Conservation (phyloP, 495 filamentous ascomycete species). For the Penicillium subrubescens region DNA sequence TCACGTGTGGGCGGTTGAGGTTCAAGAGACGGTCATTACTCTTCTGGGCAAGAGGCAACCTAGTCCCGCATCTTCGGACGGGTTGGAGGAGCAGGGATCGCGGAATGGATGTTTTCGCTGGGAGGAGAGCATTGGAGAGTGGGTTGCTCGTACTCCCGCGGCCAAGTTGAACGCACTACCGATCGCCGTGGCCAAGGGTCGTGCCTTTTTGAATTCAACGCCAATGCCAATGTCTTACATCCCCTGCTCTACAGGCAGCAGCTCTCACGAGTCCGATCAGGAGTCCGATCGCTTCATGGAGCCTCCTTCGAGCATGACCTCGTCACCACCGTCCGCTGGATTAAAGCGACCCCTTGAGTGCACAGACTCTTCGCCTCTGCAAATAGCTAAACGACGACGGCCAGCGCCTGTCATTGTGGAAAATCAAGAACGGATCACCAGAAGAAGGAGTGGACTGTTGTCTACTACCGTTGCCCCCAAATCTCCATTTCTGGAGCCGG, state of each 20-base stretch:
- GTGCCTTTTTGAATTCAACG: slow-evolving; percentile 12
- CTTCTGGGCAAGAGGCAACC: slow-evolving; percentile 16
- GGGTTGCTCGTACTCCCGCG: slow-evolving; percentile 52
- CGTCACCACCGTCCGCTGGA: slow-evolving; percentile 33
- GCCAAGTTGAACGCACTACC: slow-evolving; percentile 21
- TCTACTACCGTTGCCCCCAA: slow-evolving; percentile 1
- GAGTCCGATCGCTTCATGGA: slow-evolving; percentile 21
- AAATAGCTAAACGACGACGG: slow-evolving; percentile 34
- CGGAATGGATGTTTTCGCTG: slow-evolving; percentile 43
- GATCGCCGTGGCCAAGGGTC: slow-evolving; percentile 11
- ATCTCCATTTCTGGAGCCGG: slow-evolving; percentile 16
- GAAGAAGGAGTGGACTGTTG: neutral
- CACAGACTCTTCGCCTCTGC: slow-evolving; percentile 16
- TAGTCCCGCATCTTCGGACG: slow-evolving; percentile 16
- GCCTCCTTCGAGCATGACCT: slow-evolving; percentile 33
- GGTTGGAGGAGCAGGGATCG: slow-evolving; percentile 16
- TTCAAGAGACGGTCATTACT: slow-evolving; percentile 41
- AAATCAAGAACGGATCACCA: neutral
- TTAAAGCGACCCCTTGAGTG: slow-evolving; percentile 25
- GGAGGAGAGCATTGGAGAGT: slow-evolving; percentile 59
- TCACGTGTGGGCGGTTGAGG: slow-evolving; percentile 50
- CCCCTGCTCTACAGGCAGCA: slow-evolving; percentile 30
- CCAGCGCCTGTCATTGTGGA: slow-evolving; percentile 18
- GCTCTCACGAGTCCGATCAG: slow-evolving; percentile 22
- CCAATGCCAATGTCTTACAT: slow-evolving; percentile 10